A percentile compares a stretch with the other conserved stretches of the same genome.
Conservation (phyloP, 441 rosid species). For the Populus hybrid region DNA sequence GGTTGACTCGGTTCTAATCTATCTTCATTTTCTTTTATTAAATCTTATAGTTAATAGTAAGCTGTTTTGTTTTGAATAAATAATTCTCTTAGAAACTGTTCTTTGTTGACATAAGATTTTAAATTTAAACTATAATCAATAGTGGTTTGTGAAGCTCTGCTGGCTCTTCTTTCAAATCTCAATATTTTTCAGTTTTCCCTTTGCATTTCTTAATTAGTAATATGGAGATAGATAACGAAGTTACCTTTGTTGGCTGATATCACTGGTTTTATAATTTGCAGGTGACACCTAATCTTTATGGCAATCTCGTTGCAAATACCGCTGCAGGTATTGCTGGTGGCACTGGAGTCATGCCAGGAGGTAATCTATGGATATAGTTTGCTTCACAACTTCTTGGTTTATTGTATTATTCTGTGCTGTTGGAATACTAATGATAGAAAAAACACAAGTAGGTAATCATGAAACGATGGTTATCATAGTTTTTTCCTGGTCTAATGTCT, state of each 20-base stretch:
- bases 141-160: neutral
- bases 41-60: neutral
- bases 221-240: neutral
- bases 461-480: neutral
- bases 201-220: neutral
- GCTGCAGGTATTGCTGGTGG: constrained; percentile 99
- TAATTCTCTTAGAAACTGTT: neutral
- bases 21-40: neutral
- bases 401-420: neutral
- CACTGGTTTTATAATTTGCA: constrained; percentile 24
- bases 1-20: neutral
- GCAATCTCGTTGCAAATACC: constrained; percentile 91
- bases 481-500: neutral
- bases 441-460: neutral
- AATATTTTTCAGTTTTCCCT: neutral
- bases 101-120: neutral
- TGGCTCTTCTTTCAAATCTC: neutral
- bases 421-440: neutral
- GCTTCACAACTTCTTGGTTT: neutral
- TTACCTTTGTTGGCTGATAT: constrained; percentile 8
- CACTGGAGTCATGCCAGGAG: constrained; percentile 99
- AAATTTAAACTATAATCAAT: neutral
- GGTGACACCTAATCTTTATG: constrained; percentile 98
- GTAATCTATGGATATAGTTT: constrained; percentile 30
- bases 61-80: neutral